These are phyloP conservation scores for Colletotrichum lupini DNA, from an alignment of 2,329 filamentous ascomycete species.

Conservation along the genomic window DNA sequence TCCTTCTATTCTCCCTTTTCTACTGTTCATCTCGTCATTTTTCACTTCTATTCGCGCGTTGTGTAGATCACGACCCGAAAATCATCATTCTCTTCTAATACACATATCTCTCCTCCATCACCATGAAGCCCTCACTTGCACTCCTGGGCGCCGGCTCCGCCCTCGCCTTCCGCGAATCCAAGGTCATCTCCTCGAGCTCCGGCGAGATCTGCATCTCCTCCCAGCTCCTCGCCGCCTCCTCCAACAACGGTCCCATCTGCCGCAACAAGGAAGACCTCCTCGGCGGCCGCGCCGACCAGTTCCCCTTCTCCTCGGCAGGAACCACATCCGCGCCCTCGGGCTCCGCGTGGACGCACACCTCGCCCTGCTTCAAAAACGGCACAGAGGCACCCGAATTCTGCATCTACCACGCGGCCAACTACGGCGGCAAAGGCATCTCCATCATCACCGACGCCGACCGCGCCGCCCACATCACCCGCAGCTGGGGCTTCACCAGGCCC, in stretches of 20 bases:
- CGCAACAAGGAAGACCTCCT: constrained; percentile 38
- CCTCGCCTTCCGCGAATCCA: constrained; percentile 32
- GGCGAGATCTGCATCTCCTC: constrained; percentile 36
- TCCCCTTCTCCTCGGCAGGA: not conserved
- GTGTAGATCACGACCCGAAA: constrained; percentile 27
- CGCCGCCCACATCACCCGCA: constrained; percentile 42
- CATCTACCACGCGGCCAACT: constrained; percentile 47
- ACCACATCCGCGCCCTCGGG: not conserved
- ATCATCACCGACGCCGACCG: constrained; percentile 49
- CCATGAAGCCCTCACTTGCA: constrained; percentile 31
- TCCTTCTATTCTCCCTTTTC: not conserved
- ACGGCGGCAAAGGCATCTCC: constrained; percentile 52
- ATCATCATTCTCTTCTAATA: not conserved
- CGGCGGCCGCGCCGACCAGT: constrained; percentile 6
- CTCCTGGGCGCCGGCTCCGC: constrained; percentile 14
- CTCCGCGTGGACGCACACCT: constrained; percentile 19
- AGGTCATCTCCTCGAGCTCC: constrained; percentile 25
- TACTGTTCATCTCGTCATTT: not conserved
- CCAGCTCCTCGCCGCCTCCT: constrained; percentile 32
- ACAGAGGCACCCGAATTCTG: constrained; percentile 41
- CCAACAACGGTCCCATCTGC: constrained; percentile 24
- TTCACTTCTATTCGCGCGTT: not conserved
- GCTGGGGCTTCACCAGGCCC: constrained; percentile 43
- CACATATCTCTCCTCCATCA: not conserved
- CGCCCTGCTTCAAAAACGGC: constrained; percentile 32